These are phyloP conservation scores for Ophiostoma sp. DNA, from an alignment of 2,329 filamentous ascomycete genomes.

Conservation along the genomic window DNA sequence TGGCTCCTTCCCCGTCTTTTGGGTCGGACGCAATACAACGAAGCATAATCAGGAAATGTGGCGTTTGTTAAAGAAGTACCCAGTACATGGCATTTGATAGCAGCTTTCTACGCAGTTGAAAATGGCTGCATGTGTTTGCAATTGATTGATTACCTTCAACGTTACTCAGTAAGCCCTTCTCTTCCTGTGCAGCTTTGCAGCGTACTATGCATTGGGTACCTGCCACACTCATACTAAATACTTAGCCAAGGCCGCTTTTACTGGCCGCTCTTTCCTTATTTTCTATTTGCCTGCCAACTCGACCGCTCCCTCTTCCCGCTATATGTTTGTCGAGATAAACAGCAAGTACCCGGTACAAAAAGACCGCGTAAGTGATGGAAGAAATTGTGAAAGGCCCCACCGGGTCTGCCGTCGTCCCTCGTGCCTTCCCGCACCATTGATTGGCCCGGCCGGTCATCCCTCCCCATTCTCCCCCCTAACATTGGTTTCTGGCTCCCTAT, in stretches of 20 bases:
- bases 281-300: background rate
- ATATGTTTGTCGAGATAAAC: background rate
- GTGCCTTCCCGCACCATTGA: slow-evolving; percentile 17
- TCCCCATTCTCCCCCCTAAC: slow-evolving; percentile 15
- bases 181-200: background rate
- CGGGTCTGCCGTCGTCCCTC: slow-evolving; percentile 15
- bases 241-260: background rate
- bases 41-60: slow-evolving; percentile 20
- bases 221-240: background rate
- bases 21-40: background rate
- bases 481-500: background rate
- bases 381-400: slow-evolving; percentile 21
- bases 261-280: background rate
- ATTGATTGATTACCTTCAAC: background rate
- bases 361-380: slow-evolving; percentile 18
- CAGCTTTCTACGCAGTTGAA: background rate
- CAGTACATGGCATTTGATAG: background rate
- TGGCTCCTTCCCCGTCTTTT: slow-evolving; percentile 11
- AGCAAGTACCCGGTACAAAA: slow-evolving; percentile 19
- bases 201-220: background rate
- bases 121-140: background rate
- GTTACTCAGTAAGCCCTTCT: background rate
- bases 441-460: slow-evolving; percentile 17
- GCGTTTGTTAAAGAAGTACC: slow-evolving; percentile 17
- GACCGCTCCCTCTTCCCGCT: background rate